Conservation (phyloP, 768 basidiomycete genomes). For the Arthromyces matolae region DNA sequence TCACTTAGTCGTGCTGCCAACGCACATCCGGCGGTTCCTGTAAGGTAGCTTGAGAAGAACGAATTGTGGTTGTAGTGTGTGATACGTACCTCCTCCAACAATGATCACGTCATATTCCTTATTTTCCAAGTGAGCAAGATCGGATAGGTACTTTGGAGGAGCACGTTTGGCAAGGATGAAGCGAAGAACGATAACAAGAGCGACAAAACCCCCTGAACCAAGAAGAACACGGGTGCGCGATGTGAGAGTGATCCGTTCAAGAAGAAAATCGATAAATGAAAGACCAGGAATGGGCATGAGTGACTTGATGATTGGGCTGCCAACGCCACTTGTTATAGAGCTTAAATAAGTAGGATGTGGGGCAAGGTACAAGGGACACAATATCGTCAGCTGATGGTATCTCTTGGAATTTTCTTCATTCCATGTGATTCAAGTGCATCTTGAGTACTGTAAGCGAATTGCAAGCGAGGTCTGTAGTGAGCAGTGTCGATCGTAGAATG, state of each 20-base stretch:
- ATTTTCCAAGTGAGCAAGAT: conserved; percentile 23
- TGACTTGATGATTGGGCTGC: neutral
- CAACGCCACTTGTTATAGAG: neutral
- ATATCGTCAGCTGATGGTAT: conserved; percentile 7
- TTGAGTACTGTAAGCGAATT: too few relatives aligned
- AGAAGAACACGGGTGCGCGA: conserved; percentile 11
- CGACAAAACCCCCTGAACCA: conserved; percentile 18
- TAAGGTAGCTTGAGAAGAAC: neutral
- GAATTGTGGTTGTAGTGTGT: neutral
- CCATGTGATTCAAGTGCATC: conserved; percentile 10
- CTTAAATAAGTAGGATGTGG: neutral
- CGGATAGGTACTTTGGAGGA: conserved; percentile 19
- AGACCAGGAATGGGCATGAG: conserved; percentile 9
- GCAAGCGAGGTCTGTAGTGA: neutral
- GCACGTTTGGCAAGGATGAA: conserved; percentile 16
- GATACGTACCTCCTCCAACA: conserved; percentile 46
- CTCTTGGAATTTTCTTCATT: neutral
- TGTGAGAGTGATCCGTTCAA: conserved; percentile 12
- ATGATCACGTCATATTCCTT: conserved; percentile 47
- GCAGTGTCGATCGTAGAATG: neutral
- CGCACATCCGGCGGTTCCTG: conserved; percentile 59
- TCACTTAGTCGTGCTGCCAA: conserved; percentile 58
- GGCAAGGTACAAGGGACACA: conserved; percentile 8
- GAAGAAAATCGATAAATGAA: neutral
- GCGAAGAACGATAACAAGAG: conserved; percentile 23